Evolutionary conservation across 176 grass and related monocot species (phyloP), one percentile per base, ranked within the genome.

Genomic region (Juncus inflexus): DNA sequence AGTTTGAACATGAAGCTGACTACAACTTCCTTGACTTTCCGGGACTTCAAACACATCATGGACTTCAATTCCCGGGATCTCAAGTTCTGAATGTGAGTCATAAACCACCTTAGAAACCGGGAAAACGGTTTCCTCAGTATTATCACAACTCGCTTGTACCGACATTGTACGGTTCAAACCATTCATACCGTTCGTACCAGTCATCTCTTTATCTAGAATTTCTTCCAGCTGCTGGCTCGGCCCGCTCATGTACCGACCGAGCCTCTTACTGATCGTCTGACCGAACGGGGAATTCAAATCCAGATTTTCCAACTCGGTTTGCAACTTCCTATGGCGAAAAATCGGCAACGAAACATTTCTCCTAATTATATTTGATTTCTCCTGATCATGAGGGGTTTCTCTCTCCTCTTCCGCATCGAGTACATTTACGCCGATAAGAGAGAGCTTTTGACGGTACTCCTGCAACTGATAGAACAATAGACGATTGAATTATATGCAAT

Each of bases 301-400:
- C 52, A 76, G 81, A 13, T 59, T 72, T 55, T 75, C 77, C 52
- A 74, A 74, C 47, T 86, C 87, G 37, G 15, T 50, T 64, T 43
- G 60, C 40, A 73, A 70, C 67, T 77, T 75, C 50, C 66, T 68
- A 52, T 82, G 58, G 36, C 58, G 56, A 52, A 90, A 75, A 60
- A 72, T 58, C 58, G 92, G 79, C 39, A 91, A 74, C 56, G 87
- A 91, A 19, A 72, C 60, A 75, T 81, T 83, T 51, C 84, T 89
- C 69, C 73, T 89, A 58, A 81, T 78, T 11, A 40, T 84, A 80
- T 76, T 67, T 15, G 54, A 63, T 36, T 49, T 77, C 72, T 28
- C 79, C 15, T 35, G 60, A 55, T 69, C 45, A 65, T 64, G 70
- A 54, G 47, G 67, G 40, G 64, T 41, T 64, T 75, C 73, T 41